These are phyloP conservation scores for Clonostachys chloroleuca DNA, from an alignment of 2,329 filamentous ascomycete species.

Conservation along the genomic window DNA sequence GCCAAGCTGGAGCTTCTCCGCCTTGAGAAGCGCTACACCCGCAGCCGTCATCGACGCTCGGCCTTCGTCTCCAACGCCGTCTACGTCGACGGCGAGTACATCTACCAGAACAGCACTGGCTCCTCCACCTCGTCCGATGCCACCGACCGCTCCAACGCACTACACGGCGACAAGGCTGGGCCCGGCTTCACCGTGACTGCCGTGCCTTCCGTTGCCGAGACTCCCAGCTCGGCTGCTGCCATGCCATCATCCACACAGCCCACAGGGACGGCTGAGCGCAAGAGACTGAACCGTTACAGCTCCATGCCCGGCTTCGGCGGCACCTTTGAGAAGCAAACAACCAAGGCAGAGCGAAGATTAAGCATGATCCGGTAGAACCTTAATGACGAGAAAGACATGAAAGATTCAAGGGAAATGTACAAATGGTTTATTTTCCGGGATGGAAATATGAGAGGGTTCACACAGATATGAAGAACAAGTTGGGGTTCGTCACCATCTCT, in stretches of 20 bases:
- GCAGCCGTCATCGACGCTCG: slow-evolving; percentile 78
- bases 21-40: slow-evolving; percentile 91
- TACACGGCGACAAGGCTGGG: slow-evolving; percentile 24
- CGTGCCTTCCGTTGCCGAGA: slow-evolving; percentile 9
- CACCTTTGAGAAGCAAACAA: slow-evolving; percentile 25
- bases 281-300: slow-evolving; percentile 49
- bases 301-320: slow-evolving; percentile 50
- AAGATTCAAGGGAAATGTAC: slow-evolving; percentile 1
- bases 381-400: slow-evolving; percentile 2
- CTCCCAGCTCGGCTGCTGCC: not conserved
- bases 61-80: slow-evolving; percentile 85
- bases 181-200: slow-evolving; percentile 13
- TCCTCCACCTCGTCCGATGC: slow-evolving; percentile 50
- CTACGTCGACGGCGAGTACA: slow-evolving; percentile 94
- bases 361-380: slow-evolving; percentile 27
- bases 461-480: too few relatives aligned
- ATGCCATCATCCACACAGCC: not conserved
- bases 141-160: slow-evolving; percentile 25
- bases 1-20: slow-evolving; percentile 85
- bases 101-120: slow-evolving; percentile 65
- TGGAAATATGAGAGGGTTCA: too few relatives aligned
- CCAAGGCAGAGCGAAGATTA: slow-evolving; percentile 32
- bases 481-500: too few relatives aligned
- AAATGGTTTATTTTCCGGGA: slow-evolving; percentile 6
- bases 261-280: slow-evolving; percentile 23